Base-by-base conservation (phyloP, 768 basidiomycete genomes). In the Mycena galericulata region DNA sequence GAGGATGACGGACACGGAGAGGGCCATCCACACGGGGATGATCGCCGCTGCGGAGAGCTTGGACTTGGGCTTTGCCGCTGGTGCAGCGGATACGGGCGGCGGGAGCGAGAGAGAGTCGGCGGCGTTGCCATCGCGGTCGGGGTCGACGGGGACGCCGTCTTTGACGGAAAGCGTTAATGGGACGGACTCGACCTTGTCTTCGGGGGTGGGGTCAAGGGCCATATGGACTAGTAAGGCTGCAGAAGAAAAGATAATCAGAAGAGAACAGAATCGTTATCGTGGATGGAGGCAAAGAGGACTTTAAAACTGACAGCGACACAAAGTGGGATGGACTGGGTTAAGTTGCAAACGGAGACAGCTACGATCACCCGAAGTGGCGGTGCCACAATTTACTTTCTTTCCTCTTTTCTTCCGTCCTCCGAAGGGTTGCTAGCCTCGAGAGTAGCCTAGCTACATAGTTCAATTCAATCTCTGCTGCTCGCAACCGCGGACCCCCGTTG, bases 11-110 rank as follows among this genome's bases (percentile, higher is more conserved):
- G 89, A 78, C 27, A 95, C 95, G 71, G 91, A 93, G 73, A 97
- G 91, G 22, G 89, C 81, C 75, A 98, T 98, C 97, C 97, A 99
- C 62, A 97, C 83, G 29, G 95, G 96, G 63, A 98, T 94, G 75
- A 96, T 93, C 62, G 86, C 81, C 0, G 89, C 76, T 1, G 92
- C 86, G 15, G 92, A 87, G 30, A 93, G 79, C 75, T 86, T 88
- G n/a, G 83, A 71, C 61, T 87, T 88, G 97, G 82, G 97, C 97
- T 77, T 98, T 95, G 17, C 88, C 76, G 32, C 94, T 94, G 71
- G 34, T 20, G 55, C 50, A 32, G n/a, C n/a, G n/a, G 59, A 63
- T 45, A 60, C 38, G 51, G 55, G 65, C 10, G 60, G 40, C 7
- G 51, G 59, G 54, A 61, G 41, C 63, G 58, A 29, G n/a, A n/a